These are phyloP conservation scores for Musa troglodytarum DNA, from an alignment of 176 grass and related monocot species.

Conservation along the genomic window DNA sequence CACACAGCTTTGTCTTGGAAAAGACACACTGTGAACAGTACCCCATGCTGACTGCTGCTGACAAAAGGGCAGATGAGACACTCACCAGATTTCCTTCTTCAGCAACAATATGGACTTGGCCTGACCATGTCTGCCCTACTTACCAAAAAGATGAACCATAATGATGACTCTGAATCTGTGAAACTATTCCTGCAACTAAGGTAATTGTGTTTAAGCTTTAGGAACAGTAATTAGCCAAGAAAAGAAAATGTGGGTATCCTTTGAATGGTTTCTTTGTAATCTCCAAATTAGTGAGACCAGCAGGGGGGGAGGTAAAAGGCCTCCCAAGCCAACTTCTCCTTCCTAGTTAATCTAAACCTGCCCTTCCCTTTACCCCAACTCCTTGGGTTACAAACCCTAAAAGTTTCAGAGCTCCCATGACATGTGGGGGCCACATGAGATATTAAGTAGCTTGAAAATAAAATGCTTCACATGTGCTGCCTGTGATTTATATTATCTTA, in stretches of 20 bases:
- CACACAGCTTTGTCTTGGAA: not conserved
- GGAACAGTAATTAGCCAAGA: too few relatives aligned
- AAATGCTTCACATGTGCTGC: too few relatives aligned
- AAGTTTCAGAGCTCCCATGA: not conserved
- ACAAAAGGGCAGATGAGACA: not conserved
- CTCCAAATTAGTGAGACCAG: too few relatives aligned
- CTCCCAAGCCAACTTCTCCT: not conserved
- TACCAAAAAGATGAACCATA: not conserved
- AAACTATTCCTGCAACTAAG: too few relatives aligned
- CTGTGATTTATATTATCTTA: not conserved
- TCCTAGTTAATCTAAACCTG: not conserved
- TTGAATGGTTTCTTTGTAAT: too few relatives aligned
- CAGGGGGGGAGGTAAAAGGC: too few relatives aligned
- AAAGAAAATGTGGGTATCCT: too few relatives aligned
- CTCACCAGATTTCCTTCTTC: not conserved
- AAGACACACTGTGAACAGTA: not conserved
- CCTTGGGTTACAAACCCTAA: not conserved
- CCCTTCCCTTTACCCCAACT: not conserved
- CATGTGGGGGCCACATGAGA: not conserved
- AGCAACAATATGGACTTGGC: not conserved
- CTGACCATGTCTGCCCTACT: not conserved
- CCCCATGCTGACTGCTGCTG: not conserved
- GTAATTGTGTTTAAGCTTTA: too few relatives aligned
- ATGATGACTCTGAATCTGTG: too few relatives aligned
- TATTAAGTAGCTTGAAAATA: not conserved